Evolutionary conservation across 225 moss, liverwort and hornwort species (phyloP).

Genomic region (Straminergon stramineum): DNA sequence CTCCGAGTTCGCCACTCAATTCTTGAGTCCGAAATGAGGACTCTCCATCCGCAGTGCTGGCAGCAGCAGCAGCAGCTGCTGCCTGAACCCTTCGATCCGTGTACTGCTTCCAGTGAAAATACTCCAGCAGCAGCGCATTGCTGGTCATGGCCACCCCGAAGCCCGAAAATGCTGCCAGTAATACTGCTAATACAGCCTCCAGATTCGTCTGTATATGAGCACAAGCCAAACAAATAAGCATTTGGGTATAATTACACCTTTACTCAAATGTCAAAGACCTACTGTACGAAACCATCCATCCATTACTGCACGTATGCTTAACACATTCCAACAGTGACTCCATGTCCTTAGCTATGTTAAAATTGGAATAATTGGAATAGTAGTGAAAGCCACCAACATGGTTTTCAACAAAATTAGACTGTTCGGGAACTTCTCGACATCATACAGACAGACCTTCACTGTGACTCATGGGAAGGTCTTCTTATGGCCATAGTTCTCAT

Average conservation of each 20-base stretch:
- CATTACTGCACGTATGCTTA: neutral
- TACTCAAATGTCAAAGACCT: neutral
- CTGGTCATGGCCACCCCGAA: conserved; percentile 41
- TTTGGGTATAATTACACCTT: neutral
- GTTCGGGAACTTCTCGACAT: neutral
- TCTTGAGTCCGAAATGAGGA: conserved; percentile 8
- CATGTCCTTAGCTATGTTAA: neutral
- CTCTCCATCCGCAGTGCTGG: conserved; percentile 10
- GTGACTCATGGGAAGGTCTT: neutral
- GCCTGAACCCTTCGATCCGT: neutral
- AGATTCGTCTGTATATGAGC: conserved; percentile 15
- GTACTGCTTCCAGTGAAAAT: conserved; percentile 30
- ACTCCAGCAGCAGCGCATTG: conserved; percentile 39
- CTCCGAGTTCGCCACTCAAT: conserved; percentile 12
- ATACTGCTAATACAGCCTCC: conserved; percentile 33
- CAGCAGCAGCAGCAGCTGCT: neutral
- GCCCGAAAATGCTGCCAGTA: conserved; percentile 38
- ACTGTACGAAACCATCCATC: neutral
- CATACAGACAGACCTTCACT: neutral
- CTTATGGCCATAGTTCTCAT: neutral
- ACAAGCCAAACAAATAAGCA: neutral
- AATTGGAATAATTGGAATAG: neutral
- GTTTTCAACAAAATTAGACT: neutral
- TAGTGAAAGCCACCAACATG: neutral
- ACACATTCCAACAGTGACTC: neutral